These are phyloP conservation scores for Suillus variegatus DNA, from an alignment of 768 basidiomycete genomes.

Conservation along the genomic window DNA sequence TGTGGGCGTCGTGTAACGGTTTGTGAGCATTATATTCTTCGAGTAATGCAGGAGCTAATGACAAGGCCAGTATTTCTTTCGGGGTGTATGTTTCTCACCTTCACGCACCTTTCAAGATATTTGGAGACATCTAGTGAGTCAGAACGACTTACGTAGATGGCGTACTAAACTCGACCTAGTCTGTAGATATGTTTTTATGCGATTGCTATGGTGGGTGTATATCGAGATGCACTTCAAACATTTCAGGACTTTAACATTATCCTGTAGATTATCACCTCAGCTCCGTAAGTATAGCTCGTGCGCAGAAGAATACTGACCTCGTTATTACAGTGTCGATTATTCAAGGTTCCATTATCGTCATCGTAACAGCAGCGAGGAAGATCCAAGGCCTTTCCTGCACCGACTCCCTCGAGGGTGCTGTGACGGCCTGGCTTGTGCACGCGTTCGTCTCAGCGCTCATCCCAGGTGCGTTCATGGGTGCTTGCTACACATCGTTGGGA, in stretches of 20 bases:
- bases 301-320: constrained; percentile 21
- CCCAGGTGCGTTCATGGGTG: constrained; percentile 32
- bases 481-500: constrained; percentile 27
- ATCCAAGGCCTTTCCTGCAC: constrained; percentile 38
- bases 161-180: constrained; percentile 22
- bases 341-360: constrained; percentile 43
- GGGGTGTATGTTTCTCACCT: constrained; percentile 39
- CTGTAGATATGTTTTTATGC: constrained; percentile 46
- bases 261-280: constrained; percentile 36
- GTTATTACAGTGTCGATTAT: constrained; percentile 38
- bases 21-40: constrained; percentile 26
- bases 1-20: constrained; percentile 40
- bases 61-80: constrained; percentile 37
- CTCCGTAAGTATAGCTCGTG: constrained; percentile 45
- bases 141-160: not conserved
- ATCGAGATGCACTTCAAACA: not conserved
- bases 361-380: constrained; percentile 42
- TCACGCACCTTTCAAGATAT: constrained; percentile 42
- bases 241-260: not conserved
- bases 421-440: constrained; percentile 42
- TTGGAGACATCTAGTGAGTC: constrained; percentile 38
- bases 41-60: not conserved
- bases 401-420: constrained; percentile 37
- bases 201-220: constrained; percentile 32
- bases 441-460: constrained; percentile 37